Percentiles rank a stretch among this genome's conserved stretches.
These are phyloP conservation scores for Strobilomyces echinocephalus DNA, from an alignment of 768 basidiomycete genomes.

Conservation along the genomic window DNA sequence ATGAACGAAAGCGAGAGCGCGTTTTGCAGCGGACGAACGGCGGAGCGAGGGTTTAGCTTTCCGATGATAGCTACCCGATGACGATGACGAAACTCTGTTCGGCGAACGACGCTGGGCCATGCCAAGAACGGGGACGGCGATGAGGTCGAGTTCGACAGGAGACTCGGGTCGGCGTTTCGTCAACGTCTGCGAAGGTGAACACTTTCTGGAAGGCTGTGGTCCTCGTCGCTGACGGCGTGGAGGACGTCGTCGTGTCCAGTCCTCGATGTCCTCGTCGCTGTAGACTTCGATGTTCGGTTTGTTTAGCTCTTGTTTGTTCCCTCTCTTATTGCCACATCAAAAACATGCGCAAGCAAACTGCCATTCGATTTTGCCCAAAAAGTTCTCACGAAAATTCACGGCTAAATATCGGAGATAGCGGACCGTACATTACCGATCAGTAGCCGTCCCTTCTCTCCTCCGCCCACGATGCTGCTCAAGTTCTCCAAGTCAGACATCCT, in stretches of 20 bases:
- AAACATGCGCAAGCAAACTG: slow-evolving; percentile 25
- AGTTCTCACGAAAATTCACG: background rate
- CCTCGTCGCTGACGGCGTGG: slow-evolving; percentile 19
- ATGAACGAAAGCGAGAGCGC: slow-evolving; percentile 35
- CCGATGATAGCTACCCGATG: slow-evolving; percentile 22
- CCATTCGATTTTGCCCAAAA: no score
- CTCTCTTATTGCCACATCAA: slow-evolving; percentile 22
- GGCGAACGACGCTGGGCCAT: slow-evolving; percentile 44
- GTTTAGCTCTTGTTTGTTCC: slow-evolving; percentile 30
- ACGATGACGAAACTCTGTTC: slow-evolving; percentile 38
- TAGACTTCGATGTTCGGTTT: slow-evolving; percentile 23
- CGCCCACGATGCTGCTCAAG: slow-evolving; percentile 47
- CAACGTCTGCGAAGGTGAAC: slow-evolving; percentile 3
- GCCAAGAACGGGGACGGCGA: slow-evolving; percentile 21
- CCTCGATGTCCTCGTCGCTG: slow-evolving; percentile 29
- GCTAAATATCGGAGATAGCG: background rate
- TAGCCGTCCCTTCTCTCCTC: background rate
- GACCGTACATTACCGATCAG: background rate
- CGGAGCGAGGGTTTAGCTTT: slow-evolving; percentile 29
- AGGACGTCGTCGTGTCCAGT: slow-evolving; percentile 21
- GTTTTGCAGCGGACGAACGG: slow-evolving; percentile 36
- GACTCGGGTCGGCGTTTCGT: slow-evolving; percentile 13
- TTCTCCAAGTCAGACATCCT: slow-evolving; percentile 57
- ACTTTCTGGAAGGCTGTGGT: slow-evolving; percentile 2
- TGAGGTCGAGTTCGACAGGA: slow-evolving; percentile 9